Base-by-base conservation (phyloP, 176 grass and related monocot species). In the Bolboschoenus planiculmis region DNA sequence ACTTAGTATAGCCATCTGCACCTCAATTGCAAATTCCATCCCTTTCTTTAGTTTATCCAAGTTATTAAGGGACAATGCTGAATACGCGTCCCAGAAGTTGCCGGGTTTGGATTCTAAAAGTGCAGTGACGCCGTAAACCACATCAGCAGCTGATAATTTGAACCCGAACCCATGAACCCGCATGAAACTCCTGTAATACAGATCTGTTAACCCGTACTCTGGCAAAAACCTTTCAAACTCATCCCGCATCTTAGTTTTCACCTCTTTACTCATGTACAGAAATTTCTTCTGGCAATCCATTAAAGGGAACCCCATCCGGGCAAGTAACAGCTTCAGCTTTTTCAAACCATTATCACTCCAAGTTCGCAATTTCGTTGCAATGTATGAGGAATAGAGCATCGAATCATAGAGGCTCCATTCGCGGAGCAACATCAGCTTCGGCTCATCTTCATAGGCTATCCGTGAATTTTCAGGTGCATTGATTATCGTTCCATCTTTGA, bases 241-340 rank as follows among this genome's bases (percentile, higher is more conserved):
- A n/a, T 89, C 90, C 7, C 90, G 78, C 95, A 97, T 97, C 70
- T 92, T 94, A 53, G 85, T 83, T 80, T 97, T 97, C 63, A 94
- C 95, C 60, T 94, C 95, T 86, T 89, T 90, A 70, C 92, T 97
- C 95, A 94, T 97, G 90, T 97, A 94, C 85, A 90, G 92, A 85
- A 91, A 97, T 30, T 84, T 92, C 87, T 91, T 97, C 87, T 97
- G 90, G 86, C 95, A 97, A 24, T 97, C 95, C 9, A 85, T 84
- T 0, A 91, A 87, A 3, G 92, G 90, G 78, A 97, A 97, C 0
- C 95, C 95, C 95, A 94, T 97, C 81, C 95, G 90, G 1, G 95
- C 92, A 2, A 97, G 85, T 47, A 94, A 85, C 18, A 97, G 85
- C 92, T 94, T 97, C 15, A 97, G 84, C 37, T 97, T 97, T 87